Evolutionary conservation across 768 basidiomycete genomes (phyloP), one percentile per base, ranked within the genome.

Genomic region (Suillus ampliporus): DNA sequence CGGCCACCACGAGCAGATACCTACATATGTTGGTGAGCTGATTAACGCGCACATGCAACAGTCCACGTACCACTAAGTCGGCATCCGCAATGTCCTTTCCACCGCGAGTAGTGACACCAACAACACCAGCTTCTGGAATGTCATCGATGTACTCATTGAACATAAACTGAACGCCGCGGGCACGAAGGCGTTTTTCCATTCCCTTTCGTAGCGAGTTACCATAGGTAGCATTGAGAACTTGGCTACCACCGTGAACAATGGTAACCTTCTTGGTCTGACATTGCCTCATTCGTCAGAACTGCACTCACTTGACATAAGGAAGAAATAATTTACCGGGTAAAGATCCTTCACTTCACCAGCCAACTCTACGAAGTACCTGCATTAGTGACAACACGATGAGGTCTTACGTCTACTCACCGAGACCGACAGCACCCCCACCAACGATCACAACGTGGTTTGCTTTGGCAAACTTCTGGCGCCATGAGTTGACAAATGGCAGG

Each of bases 161-260:
- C 5, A 87, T 64, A 44, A 90, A 50, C 5, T 83, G 74, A 60
- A 90, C 74, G 3, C 83, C 84, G 6, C 82, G 82, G 1, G 68
- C 72, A 10, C 68, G 70, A 3, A 87, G 65, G 15, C 79, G 76
- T 3, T 75, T 72, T 54, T 81, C 81, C 2, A 86, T 68, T 26
- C 73, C 78, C 31, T 78, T 79, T 56, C 90, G 83, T 72, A 84
- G 85, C 56, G 81, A 80, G 10, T 77, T 69, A 0, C 87, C 82
- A 68, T 90, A 91, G 1, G 80, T 72, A 6, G 78, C 71, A 64
- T 88, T 89, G 62, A 91, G 77, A 40, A 89, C 81, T n/a, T 80
- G 71, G 2, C 65, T 57, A n/a, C 80, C 75, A 31, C 80, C 77
- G 13, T 91, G 90, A 11, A 91, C 82, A 51, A 91, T 80, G 19